phyloP scores from a whole-genome alignment of 2,329 filamentous ascomycete genomes.

The Claviceps sp. region DNA sequence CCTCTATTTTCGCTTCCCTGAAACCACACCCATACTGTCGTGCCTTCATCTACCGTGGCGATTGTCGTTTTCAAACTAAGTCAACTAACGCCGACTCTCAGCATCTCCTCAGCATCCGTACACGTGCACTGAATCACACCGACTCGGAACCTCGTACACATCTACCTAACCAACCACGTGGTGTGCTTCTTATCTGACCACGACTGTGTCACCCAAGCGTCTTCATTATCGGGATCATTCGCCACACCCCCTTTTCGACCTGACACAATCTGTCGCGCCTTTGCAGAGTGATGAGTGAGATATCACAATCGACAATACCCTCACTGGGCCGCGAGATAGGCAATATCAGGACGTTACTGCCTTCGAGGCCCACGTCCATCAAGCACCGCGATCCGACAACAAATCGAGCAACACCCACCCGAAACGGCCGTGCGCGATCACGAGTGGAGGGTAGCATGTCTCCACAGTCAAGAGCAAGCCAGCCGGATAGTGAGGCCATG shows the following conservation, averaged over 20 bases:
- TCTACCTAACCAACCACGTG: neutral
- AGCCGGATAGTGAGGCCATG: constrained; percentile 10
- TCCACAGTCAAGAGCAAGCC: constrained; percentile 14
- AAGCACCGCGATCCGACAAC: constrained; percentile 15
- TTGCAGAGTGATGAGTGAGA: constrained; percentile 19
- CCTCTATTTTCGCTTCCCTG: neutral
- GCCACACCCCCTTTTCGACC: neutral
- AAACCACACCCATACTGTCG: neutral
- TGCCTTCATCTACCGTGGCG: neutral
- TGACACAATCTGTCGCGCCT: neutral
- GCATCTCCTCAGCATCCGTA: no score
- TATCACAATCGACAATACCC: constrained; percentile 13
- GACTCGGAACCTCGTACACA: neutral
- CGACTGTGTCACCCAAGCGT: neutral
- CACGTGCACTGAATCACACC: no score
- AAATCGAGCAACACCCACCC: constrained; percentile 12
- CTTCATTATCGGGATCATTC: neutral
- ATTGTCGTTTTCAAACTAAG: neutral
- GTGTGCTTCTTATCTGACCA: constrained; percentile 5
- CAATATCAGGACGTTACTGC: constrained; percentile 23
- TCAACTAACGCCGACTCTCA: neutral
- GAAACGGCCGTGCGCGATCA: constrained; percentile 10
- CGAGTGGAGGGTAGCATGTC: constrained; percentile 14
- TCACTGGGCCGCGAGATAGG: constrained; percentile 16
- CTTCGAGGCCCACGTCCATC: constrained; percentile 23